Evolutionary conservation across 2,329 filamentous ascomycete genomes (phyloP).

Genomic region (Aspergillus sp.): DNA sequence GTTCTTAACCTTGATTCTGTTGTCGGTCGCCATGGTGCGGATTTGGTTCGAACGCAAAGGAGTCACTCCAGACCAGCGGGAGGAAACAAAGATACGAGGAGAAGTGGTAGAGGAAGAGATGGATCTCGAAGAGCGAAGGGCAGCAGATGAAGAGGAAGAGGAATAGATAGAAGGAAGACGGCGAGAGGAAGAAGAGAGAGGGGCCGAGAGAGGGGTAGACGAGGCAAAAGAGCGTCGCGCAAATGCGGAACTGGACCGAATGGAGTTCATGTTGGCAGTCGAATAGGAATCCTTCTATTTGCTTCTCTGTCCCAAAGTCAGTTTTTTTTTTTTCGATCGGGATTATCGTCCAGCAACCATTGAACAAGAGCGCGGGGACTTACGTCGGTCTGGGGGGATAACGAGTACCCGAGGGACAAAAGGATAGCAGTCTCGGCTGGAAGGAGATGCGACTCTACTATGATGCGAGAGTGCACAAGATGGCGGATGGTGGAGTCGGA

Average conservation of each 20-base stretch:
- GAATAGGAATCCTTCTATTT: not conserved
- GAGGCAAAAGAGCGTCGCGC: constrained; percentile 26
- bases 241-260: constrained; percentile 37
- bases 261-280: constrained; percentile 16
- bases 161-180: constrained; percentile 8
- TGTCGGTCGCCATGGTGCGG: constrained; percentile 45
- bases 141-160: constrained; percentile 14
- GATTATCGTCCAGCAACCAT: too few relatives aligned
- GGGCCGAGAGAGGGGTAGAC: constrained; percentile 24
- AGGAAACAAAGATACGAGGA: constrained; percentile 19
- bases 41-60: constrained; percentile 28
- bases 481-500: not conserved
- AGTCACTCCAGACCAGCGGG: constrained; percentile 26
- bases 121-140: constrained; percentile 13
- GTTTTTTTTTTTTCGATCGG: too few relatives aligned
- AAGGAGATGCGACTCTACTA: constrained; percentile 16
- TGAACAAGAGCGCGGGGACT: too few relatives aligned
- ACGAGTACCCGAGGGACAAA: not conserved
- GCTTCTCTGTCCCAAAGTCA: too few relatives aligned
- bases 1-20: constrained; percentile 99
- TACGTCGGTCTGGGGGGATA: too few relatives aligned
- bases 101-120: constrained; percentile 17
- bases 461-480: too few relatives aligned
- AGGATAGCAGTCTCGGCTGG: constrained; percentile 23
- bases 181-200: constrained; percentile 21